Base-by-base conservation (phyloP, 2,329 filamentous ascomycete species). In the Teratosphaeria destructans region DNA sequence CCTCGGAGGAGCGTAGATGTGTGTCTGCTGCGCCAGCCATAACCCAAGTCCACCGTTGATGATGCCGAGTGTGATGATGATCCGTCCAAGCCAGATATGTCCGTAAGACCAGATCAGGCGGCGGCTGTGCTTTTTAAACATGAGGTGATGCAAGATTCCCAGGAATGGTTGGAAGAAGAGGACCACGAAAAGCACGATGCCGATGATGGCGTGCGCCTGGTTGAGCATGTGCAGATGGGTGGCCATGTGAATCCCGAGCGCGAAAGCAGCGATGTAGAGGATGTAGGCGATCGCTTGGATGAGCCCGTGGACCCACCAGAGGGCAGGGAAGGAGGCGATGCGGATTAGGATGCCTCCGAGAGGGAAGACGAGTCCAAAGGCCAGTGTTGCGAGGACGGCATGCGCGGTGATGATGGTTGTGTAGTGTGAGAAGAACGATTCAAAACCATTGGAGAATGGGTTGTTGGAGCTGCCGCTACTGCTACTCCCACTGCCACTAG, bases 11-110 rank as follows among this genome's bases (percentile, higher is more conserved):
- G 63, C 65, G 23, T 60, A 63, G 12, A 66, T 34, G 1, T 63
- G 59, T 35, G 74, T 75, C 37, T 74, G 71, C 26, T 76, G 72
- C 3, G 80, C 77, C 34, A 81, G 71, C 59, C 71, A 70, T 52
- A 84, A 75, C 0, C 82, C 82, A 1, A 84, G 69, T 0, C 82
- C 82, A 19, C 79, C 82, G 64, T 84, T 84, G 64, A 84, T 75
- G 59, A 84, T 79, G 1, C 79, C 82, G 1, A 84, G 70, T 0
- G 77, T 74, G 14, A 85, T 77, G 49, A 77, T 71, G 32, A 73
- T 64, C 4, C 82, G 75, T 19, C 82, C 82, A 29, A 82, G 65
- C 82, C 82, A 84, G 55, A 82, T 73, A 64, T 85, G 82, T 3
- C 70, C 71, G 61, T 79, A 75, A 0, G 77, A 78, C 72, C 77